These are phyloP conservation scores for Mycena rosella DNA, from an alignment of 768 basidiomycete genomes.

Conservation along the genomic window DNA sequence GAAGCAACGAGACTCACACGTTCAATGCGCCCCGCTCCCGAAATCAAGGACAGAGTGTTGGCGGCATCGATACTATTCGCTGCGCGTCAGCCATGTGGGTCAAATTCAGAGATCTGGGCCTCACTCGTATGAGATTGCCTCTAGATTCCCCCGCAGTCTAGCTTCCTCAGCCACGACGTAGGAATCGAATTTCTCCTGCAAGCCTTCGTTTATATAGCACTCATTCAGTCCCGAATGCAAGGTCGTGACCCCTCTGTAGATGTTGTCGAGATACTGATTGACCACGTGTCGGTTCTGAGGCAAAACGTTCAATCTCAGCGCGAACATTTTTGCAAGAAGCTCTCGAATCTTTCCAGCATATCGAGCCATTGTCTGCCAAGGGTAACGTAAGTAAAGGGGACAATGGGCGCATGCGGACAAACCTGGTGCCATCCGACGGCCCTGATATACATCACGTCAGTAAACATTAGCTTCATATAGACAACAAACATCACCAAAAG, in stretches of 20 bases:
- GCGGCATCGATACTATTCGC: slow-evolving; percentile 49
- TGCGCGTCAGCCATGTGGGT: too few relatives aligned
- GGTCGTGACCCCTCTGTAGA: slow-evolving; percentile 20
- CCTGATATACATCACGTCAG: too few relatives aligned
- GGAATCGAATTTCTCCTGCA: slow-evolving; percentile 40
- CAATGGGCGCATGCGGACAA: too few relatives aligned
- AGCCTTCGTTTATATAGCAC: slow-evolving; percentile 29
- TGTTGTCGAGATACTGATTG: slow-evolving; percentile 40
- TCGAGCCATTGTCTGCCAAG: too few relatives aligned
- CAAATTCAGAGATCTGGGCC: too few relatives aligned
- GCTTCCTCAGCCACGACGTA: slow-evolving; percentile 43
- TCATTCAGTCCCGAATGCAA: slow-evolving; percentile 31
- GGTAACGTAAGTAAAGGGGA: too few relatives aligned
- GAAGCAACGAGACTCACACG: slow-evolving; percentile 39
- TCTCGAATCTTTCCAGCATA: slow-evolving; percentile 37
- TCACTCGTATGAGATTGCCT: slow-evolving; percentile 45
- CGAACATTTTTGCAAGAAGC: slow-evolving; percentile 38
- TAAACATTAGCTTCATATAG: too few relatives aligned
- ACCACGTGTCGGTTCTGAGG: slow-evolving; percentile 41
- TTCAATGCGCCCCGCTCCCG: slow-evolving; percentile 50
- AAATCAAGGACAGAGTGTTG: slow-evolving; percentile 45
- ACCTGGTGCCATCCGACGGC: too few relatives aligned
- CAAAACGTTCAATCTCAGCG: slow-evolving; percentile 24
- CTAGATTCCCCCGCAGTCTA: slow-evolving; percentile 42
- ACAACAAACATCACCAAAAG: too few relatives aligned